phyloP scores from a whole-genome alignment of 768 basidiomycete species.

The Pleurotus eryngii region DNA sequence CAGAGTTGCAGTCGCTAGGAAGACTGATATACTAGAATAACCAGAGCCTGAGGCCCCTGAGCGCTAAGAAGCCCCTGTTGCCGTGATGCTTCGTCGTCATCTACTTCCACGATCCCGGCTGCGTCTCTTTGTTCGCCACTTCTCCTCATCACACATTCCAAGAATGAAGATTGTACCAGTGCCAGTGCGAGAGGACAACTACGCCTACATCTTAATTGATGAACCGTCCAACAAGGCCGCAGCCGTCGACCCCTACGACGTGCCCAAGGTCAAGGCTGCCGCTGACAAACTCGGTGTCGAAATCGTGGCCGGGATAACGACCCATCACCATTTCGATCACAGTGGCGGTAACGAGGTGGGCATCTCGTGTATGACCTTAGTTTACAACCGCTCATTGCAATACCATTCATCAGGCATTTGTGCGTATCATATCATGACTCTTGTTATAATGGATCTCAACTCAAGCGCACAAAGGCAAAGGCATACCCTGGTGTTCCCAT shows the following conservation, averaged over 20 bases:
- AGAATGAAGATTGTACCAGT: conserved; percentile 77
- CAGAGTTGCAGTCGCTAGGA: background rate
- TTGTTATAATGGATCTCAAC: background rate
- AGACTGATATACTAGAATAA: background rate
- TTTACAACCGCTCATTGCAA: background rate
- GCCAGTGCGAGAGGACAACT: conserved; percentile 80
- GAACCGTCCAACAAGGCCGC: conserved; percentile 64
- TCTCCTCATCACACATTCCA: conserved; percentile 15
- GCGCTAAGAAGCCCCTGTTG: background rate
- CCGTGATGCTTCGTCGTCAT: background rate
- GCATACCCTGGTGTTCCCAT: conserved; percentile 49
- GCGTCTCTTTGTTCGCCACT: conserved; percentile 14
- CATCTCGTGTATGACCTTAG: conserved; percentile 6
- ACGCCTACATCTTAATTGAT: conserved; percentile 81
- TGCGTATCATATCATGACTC: conserved; percentile 27
- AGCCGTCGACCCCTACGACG: conserved; percentile 78
- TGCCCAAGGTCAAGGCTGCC: conserved; percentile 59
- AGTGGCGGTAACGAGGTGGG: conserved; percentile 80
- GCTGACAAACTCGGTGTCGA: conserved; percentile 61
- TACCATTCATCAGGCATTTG: conserved; percentile 40
- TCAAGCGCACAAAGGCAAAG: conserved; percentile 28
- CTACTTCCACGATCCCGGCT: conserved; percentile 5
- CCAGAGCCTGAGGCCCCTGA: too few species aligned
- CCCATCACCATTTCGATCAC: conserved; percentile 91
- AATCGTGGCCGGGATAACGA: conserved; percentile 77